Evolutionary conservation across 139 green algal species (phyloP).

Genomic region (Chlorella sorokiniana): DNA sequence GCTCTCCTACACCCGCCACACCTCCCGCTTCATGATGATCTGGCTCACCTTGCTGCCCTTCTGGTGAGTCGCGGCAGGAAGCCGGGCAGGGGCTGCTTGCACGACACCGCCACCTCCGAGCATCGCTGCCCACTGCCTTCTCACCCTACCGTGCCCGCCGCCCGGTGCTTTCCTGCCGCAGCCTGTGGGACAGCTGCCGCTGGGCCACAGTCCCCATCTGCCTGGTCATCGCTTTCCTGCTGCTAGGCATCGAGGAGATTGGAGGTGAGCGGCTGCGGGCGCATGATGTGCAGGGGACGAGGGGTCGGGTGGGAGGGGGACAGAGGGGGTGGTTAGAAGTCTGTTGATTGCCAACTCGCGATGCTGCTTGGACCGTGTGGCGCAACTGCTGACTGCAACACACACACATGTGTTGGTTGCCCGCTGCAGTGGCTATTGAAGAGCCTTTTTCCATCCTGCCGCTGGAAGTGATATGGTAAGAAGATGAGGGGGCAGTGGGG

Average conservation of each 20-base stretch:
- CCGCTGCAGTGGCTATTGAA: background rate
- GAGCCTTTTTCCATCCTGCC: conserved; percentile 42
- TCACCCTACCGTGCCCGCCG: too few species aligned
- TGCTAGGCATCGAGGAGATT: conserved; percentile 50
- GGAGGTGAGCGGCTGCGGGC: conserved; percentile 53
- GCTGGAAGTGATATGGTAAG: conserved; percentile 22
- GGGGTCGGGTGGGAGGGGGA: background rate
- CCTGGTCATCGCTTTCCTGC: conserved; percentile 58
- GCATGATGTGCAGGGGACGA: conserved; percentile 9
- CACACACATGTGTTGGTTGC: background rate
- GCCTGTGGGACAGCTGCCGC: conserved; percentile 58
- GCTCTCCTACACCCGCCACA: conserved; percentile 77
- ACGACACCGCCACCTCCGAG: too few species aligned
- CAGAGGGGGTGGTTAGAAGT: background rate
- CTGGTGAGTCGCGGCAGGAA: too few species aligned
- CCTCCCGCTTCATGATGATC: conserved; percentile 69
- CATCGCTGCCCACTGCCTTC: too few species aligned
- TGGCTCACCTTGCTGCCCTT: conserved; percentile 41
- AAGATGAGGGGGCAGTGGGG: too few species aligned
- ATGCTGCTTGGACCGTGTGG: too few species aligned
- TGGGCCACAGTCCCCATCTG: conserved; percentile 47
- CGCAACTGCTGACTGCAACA: too few species aligned
- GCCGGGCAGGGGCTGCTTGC: too few species aligned
- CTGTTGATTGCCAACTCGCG: background rate
- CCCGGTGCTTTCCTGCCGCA: too few species aligned